phyloP scores from a whole-genome alignment of 169 alveolate genomes.

The Plasmodium malariae region DNA sequence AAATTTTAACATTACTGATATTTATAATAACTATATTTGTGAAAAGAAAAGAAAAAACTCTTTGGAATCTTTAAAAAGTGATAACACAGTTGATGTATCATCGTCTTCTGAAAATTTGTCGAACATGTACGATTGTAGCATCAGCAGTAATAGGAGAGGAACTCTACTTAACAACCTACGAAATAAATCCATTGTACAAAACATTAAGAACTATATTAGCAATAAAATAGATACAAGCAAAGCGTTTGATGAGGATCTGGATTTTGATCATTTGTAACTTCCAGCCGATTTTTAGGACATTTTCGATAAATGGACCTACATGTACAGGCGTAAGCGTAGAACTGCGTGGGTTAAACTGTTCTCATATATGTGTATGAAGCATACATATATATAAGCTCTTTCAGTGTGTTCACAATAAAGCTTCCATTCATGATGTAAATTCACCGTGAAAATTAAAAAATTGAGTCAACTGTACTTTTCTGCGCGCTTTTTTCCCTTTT shows the following conservation, averaged over 20 bases:
- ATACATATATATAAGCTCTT: too few species aligned
- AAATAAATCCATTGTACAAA: constrained; percentile 58
- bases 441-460: background rate
- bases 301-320: background rate
- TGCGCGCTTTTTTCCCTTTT: background rate
- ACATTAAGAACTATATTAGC: constrained; percentile 64
- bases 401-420: background rate
- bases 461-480: background rate
- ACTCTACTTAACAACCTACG: constrained; percentile 8
- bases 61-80: constrained; percentile 26
- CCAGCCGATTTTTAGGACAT: background rate
- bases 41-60: constrained; percentile 55
- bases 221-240: constrained; percentile 48
- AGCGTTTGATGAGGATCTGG: background rate
- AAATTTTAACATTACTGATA: constrained; percentile 31
- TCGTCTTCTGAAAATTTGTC: constrained; percentile 10
- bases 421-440: background rate
- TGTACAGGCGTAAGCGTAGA: too few species aligned
- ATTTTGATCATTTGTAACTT: constrained; percentile 1
- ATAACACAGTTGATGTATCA: background rate
- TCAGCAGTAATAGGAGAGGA: background rate
- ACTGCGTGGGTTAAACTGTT: too few species aligned
- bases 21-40: constrained; percentile 41
- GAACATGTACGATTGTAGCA: constrained; percentile 8
- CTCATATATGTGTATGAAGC: too few species aligned